Conservation (phyloP, 2,329 filamentous ascomycete species). For the Coniochaeta hoffmannii region DNA sequence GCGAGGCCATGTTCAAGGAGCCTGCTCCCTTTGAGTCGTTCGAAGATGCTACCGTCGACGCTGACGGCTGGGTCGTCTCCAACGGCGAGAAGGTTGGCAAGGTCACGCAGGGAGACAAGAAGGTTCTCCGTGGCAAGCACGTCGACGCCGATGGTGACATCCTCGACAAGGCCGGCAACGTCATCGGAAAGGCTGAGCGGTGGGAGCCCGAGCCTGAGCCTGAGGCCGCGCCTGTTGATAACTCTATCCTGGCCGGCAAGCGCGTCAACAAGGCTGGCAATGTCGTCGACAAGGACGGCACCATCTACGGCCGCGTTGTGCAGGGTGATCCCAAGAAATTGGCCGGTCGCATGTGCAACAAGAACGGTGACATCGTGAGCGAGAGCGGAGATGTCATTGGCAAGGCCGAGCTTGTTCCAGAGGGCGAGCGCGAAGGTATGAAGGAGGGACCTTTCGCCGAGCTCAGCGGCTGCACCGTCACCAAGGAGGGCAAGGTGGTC, state of each 20-base stretch:
- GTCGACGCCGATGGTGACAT: conserved; percentile 66
- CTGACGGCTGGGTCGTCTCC: conserved; percentile 43
- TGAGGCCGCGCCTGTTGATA: conserved; percentile 46
- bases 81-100: conserved; percentile 51
- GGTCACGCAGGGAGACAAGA: conserved; percentile 55
- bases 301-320: conserved; percentile 56
- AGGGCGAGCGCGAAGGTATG: conserved; percentile 54
- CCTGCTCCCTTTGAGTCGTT: conserved; percentile 51
- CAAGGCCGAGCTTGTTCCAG: conserved; percentile 58
- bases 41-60: conserved; percentile 44
- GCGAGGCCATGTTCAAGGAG: conserved; percentile 35
- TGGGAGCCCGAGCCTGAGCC: conserved; percentile 30
- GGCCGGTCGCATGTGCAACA: conserved; percentile 62
- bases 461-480: conserved; percentile 55
- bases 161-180: conserved; percentile 59
- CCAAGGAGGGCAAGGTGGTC: conserved; percentile 62
- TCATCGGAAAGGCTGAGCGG: conserved; percentile 42
- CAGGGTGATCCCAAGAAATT: conserved; percentile 59
- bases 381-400: conserved; percentile 66
- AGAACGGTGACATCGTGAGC: conserved; percentile 63
- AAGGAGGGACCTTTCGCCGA: conserved; percentile 65
- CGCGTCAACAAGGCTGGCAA: conserved; percentile 65
- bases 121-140: conserved; percentile 55
- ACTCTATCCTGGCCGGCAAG: conserved; percentile 59
- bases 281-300: conserved; percentile 45